These are phyloP conservation scores for Pezicula radicicola DNA, from an alignment of 2,329 filamentous ascomycete species.

Conservation along the genomic window DNA sequence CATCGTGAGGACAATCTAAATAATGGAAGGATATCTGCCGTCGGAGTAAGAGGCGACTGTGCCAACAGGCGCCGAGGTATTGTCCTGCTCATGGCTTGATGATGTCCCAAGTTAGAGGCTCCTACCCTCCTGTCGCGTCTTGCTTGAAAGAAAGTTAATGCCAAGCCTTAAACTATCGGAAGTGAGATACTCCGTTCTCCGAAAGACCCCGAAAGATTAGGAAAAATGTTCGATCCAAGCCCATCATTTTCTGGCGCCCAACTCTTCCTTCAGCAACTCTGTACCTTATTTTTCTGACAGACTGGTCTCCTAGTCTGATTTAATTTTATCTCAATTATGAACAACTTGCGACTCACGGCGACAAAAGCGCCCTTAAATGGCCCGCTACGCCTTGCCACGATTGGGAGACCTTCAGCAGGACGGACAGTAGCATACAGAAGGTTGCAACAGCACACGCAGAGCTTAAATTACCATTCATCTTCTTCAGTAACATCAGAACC, in stretches of 20 bases:
- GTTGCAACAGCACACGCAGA: slow-evolving; percentile 29
- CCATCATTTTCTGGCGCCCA: slow-evolving; percentile 12
- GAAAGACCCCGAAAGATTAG: slow-evolving; percentile 4
- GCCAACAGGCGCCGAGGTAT: slow-evolving; percentile 23
- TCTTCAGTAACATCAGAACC: slow-evolving; percentile 28
- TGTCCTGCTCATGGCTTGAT: slow-evolving; percentile 26
- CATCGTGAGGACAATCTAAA: slow-evolving; percentile 11
- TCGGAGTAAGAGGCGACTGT: slow-evolving; percentile 17
- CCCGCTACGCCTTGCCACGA: slow-evolving; percentile 26
- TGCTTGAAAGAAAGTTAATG: slow-evolving; percentile 20
- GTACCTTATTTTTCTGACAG: neutral
- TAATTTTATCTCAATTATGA: slow-evolving; percentile 20
- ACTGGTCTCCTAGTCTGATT: neutral
- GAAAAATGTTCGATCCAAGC: slow-evolving; percentile 21
- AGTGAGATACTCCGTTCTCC: neutral
- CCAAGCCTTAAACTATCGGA: slow-evolving; percentile 7
- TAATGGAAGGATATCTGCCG: slow-evolving; percentile 8
- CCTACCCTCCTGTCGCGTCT: slow-evolving; percentile 3
- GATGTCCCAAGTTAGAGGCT: slow-evolving; percentile 1
- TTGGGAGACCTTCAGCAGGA: slow-evolving; percentile 28
- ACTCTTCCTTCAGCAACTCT: slow-evolving; percentile 8
- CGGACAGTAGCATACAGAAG: slow-evolving; percentile 28
- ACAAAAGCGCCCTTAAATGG: slow-evolving; percentile 20
- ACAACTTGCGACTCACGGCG: slow-evolving; percentile 22
- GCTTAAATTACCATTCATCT: slow-evolving; percentile 17